Conservation (phyloP, 257 asterid genomes). For the Lycium barbarum region DNA sequence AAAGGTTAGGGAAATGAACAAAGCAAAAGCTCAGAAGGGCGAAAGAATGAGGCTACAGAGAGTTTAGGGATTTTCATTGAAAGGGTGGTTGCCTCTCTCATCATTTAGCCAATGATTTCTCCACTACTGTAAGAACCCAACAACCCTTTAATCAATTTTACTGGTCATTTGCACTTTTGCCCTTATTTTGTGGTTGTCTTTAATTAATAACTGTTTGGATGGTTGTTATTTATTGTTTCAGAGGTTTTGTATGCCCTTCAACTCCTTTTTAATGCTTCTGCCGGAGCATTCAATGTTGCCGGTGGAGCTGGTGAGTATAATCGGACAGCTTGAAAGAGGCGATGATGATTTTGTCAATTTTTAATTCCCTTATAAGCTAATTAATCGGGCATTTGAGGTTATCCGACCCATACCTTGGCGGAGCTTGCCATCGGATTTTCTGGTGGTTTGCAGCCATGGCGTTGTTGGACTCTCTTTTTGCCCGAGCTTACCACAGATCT, state of each 20-base stretch:
- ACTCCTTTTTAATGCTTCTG: not conserved
- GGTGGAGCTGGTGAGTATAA: not conserved
- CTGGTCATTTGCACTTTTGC: not conserved
- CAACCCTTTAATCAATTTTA: conserved; percentile 22
- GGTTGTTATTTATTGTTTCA: not conserved
- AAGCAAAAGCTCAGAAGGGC: conserved; percentile 21
- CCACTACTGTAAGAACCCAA: conserved; percentile 19
- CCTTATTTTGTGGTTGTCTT: too few species aligned
- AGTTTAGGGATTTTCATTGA: conserved; percentile 31
- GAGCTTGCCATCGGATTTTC: conserved; percentile 44
- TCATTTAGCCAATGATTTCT: conserved; percentile 40
- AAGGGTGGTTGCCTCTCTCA: conserved; percentile 67
- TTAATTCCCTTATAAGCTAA: not conserved
- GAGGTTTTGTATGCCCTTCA: not conserved
- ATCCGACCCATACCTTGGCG: conserved; percentile 55
- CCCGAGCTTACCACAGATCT: not conserved
- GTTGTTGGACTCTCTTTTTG: conserved; percentile 11
- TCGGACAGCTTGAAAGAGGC: not conserved
- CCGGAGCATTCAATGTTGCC: not conserved
- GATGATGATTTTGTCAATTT: not conserved
- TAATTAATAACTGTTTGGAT: not conserved
- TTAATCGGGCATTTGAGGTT: conserved; percentile 28
- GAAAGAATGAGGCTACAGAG: conserved; percentile 24
- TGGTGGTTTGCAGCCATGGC: conserved; percentile 39
- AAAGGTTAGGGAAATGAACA: not conserved